phyloP scores from a whole-genome alignment of 73 alveolate species.

The Paramecium bursaria region DNA sequence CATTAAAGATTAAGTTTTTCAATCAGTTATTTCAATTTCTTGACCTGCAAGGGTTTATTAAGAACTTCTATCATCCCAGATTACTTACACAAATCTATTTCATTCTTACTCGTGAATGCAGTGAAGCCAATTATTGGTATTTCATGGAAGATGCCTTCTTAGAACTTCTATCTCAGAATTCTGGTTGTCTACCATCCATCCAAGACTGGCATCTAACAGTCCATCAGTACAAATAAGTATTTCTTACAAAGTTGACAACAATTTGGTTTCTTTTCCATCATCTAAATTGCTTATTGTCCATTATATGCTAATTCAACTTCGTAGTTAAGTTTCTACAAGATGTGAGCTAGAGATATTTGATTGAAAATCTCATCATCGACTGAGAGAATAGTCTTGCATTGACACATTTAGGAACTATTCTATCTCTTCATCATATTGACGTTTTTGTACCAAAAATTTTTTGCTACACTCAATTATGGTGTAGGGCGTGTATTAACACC shows the following conservation, averaged over 20 bases:
- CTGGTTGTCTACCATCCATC: slow-evolving; percentile 55
- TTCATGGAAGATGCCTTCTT: neutral
- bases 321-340: slow-evolving; percentile 22
- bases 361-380: slow-evolving; percentile 61
- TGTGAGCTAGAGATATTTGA: slow-evolving; percentile 27
- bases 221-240: slow-evolving; percentile 33
- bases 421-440: neutral
- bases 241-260: slow-evolving; percentile 9
- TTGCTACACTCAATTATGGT: neutral
- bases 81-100: slow-evolving; percentile 12
- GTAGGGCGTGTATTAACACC: too few relatives aligned
- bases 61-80: slow-evolving; percentile 48
- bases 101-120: slow-evolving; percentile 40
- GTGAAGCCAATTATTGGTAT: slow-evolving; percentile 52
- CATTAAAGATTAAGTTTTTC: slow-evolving; percentile 24
- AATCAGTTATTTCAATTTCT: slow-evolving; percentile 8
- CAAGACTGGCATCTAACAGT: slow-evolving; percentile 49
- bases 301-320: slow-evolving; percentile 48
- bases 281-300: slow-evolving; percentile 52
- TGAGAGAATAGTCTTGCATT: slow-evolving; percentile 48
- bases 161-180: slow-evolving; percentile 16
- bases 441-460: neutral
- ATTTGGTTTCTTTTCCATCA: slow-evolving; percentile 12
- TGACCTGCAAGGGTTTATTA: slow-evolving; percentile 47
- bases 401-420: neutral